Percentiles rank a stretch among this genome's conserved stretches.
Conservation (phyloP, 2,329 filamentous ascomycete species). For the Nothophaeocryptopus gaeumannii region DNA sequence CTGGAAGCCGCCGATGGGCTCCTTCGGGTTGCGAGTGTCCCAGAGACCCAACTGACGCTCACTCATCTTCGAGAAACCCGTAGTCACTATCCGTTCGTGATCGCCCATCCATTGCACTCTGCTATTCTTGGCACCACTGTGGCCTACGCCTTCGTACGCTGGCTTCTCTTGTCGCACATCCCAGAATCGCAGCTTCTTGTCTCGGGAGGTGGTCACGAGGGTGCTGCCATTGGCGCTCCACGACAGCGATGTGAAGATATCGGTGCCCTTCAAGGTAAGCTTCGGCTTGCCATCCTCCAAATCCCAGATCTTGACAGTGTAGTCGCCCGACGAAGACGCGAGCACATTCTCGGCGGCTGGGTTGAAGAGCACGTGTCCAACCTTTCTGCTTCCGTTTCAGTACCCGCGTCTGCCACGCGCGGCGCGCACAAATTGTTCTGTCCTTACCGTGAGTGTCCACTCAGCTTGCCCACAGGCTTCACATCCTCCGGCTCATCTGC, state of each 20-base stretch:
- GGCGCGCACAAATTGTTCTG: not conserved
- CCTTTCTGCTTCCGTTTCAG: conserved; percentile 64
- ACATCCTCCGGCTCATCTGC: conserved; percentile 80
- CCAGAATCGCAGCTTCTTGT: conserved; percentile 98
- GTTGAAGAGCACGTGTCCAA: conserved; percentile 97
- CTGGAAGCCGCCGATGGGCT: conserved; percentile 86
- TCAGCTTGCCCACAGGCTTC: conserved; percentile 73
- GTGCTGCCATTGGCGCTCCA: conserved; percentile 89
- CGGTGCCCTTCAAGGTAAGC: conserved; percentile 76
- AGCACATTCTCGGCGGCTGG: conserved; percentile 93
- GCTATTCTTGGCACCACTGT: conserved; percentile 95
- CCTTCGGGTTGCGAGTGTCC: conserved; percentile 76
- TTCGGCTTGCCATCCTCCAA: conserved; percentile 72
- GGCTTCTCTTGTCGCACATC: conserved; percentile 91
- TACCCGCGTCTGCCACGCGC: not conserved
- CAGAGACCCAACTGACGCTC: conserved; percentile 93
- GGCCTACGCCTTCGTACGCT: conserved; percentile 78
- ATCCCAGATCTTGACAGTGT: conserved; percentile 95
- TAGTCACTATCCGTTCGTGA: conserved; percentile 91
- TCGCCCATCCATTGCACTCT: conserved; percentile 96
- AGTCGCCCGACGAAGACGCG: conserved; percentile 91
- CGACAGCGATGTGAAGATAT: conserved; percentile 91
- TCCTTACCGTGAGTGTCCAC: conserved; percentile 77
- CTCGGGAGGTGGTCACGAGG: conserved; percentile 87
- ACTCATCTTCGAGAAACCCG: conserved; percentile 97